Base-by-base conservation (phyloP, 2,329 filamentous ascomycete genomes). In the Trichophyton schoenleinii region DNA sequence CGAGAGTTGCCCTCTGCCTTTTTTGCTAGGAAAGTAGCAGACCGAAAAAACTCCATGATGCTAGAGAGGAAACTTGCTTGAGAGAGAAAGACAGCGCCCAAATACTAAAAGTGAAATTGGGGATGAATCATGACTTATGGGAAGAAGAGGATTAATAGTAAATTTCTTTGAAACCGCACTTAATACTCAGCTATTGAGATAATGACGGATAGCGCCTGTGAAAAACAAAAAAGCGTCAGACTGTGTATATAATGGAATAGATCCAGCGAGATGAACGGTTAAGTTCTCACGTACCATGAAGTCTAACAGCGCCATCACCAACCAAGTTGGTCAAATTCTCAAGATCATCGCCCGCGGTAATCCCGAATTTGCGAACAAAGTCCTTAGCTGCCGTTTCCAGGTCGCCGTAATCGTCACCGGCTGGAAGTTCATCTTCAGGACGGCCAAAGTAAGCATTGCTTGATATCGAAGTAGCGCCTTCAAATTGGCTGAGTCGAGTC, bases 381-480 rank as follows among this genome's bases (percentile, higher is more conserved):
- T 99, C 94, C 78, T 94, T 96, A 63, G 94, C 94, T 0, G 91
- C 91, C n/a, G 79, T 82, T 77, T 99, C 94, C 63, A 99, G 78
- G 70, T 96, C 91, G 55, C 91, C 91, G 66, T 96, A 96, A 49
- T 89, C 89, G 64, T 91, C 89, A 8, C 75, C 79, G 1, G 75
- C 72, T 61, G 79, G 79, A 36, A 82, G 77, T 67, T 95, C 88
- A 25, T 91, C 88, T 71, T 99, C 94, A 1, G 90, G 87, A 59
- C 92, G 87, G 63, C 94, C 94, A 74, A 99, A 99, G 81, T 97
- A 99, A 61, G 90, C 90, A 74, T 97, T 99, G 62, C 89, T 95
- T 5, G 91, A 96, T 74, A 99, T 99, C 66, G 91, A 79, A 0
- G 86, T 87, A 9, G 94, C 91, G 52, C 94, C 91, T 75, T 97